Evolutionary conservation across 2,329 filamentous ascomycete genomes (phyloP), one percentile per base, ranked within the genome.

Genomic region (Neodidymelliopsis sp.): DNA sequence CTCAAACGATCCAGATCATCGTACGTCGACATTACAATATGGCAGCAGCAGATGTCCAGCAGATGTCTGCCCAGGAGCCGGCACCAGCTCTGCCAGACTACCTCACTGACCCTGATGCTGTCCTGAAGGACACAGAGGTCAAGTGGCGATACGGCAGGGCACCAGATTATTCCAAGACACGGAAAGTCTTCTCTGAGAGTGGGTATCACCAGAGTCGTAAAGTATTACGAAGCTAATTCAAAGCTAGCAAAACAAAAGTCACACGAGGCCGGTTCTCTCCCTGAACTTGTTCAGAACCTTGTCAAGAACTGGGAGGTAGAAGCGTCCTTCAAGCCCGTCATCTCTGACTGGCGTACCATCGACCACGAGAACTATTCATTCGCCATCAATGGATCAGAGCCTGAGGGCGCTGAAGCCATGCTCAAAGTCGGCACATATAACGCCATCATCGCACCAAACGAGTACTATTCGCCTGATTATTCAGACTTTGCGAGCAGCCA

Each of bases 231-330:
- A n/a, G 29, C 40, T 50, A 23, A 50, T n/a, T n/a, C 24, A 12
- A 6, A 2, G 10, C 7, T 2, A 88, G 84, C 81, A 42, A 87
- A 85, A 68, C 75, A 72, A 25, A 77, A 74, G 69, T 78, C 71
- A 60, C 85, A 88, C 67, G 70, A 72, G 34, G 75, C 82, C 3
- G 78, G 77, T 25, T 84, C 80, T 46, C 79, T 88, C 2, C 79
- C 82, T 11, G 72, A 79, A 37, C 78, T 88, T 4, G 84, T 88
- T 28, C 81, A 88, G 67, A 88, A 88, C 63, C 79, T 88, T 1
- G 85, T 88, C 64, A 88, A 88, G 74, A 88, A 88, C 67, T 88
- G 85, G 86, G 85, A 88, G 69, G 81, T 88, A 40, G 85, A 88
- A 68, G 86, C 86, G 0, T 87, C 83, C 0, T 87, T 86, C 79